Evolutionary conservation across 495 filamentous ascomycete species (phyloP).

Genomic region (Chaetomidium leptoderma): DNA sequence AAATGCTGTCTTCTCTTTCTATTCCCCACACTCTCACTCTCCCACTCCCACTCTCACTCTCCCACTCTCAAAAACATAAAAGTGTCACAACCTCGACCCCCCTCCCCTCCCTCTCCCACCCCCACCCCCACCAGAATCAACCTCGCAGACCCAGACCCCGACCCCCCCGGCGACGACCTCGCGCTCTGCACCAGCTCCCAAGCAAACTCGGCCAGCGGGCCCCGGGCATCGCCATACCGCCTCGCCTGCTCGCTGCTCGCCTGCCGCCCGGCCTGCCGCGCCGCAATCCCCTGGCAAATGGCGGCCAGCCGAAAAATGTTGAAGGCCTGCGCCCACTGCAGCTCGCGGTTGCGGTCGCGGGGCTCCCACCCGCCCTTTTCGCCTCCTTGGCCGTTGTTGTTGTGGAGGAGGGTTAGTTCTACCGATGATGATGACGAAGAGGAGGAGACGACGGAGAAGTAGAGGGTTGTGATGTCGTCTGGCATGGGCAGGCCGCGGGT

Average conservation of each 20-base stretch:
- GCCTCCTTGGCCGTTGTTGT: not conserved
- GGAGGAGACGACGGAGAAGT: conserved; percentile 60
- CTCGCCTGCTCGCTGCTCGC: conserved; percentile 80
- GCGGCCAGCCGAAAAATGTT: conserved; percentile 60
- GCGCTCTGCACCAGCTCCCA: conserved; percentile 56
- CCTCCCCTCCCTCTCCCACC: not conserved
- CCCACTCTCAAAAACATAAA: not conserved
- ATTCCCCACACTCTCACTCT: too few species aligned
- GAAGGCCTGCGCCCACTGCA: conserved; percentile 63
- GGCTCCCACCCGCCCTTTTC: conserved; percentile 19
- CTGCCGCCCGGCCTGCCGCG: conserved; percentile 76
- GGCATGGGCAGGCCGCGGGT: conserved; percentile 71
- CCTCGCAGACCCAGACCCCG: not conserved
- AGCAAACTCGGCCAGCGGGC: conserved; percentile 65
- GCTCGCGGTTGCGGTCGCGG: conserved; percentile 47
- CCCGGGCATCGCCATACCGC: conserved; percentile 62
- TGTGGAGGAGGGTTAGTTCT: conserved; percentile 22
- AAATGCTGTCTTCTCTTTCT: too few species aligned
- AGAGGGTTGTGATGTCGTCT: conserved; percentile 70
- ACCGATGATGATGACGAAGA: conserved; percentile 35
- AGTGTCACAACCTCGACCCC: not conserved
- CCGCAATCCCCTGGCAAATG: conserved; percentile 93
- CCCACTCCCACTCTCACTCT: too few species aligned
- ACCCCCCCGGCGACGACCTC: too few species aligned
- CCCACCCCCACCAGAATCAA: too few species aligned